phyloP scores from a whole-genome alignment of 2,329 filamentous ascomycete genomes.

The Cercospora nicotianae region DNA sequence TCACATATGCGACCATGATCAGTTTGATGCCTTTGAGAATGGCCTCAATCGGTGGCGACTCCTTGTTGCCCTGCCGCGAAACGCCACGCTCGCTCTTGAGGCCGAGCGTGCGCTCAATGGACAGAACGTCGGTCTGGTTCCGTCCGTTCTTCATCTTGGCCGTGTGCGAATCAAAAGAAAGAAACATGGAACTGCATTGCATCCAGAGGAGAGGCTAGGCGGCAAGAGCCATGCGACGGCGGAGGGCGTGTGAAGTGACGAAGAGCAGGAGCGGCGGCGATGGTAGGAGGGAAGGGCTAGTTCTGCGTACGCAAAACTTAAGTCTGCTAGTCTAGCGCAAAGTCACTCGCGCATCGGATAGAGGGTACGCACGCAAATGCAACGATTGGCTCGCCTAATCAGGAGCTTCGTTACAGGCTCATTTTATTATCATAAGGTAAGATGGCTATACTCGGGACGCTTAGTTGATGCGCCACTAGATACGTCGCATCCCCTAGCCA shows the following conservation, averaged over 20 bases:
- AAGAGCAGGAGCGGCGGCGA: background rate
- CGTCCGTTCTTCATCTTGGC: slow-evolving; percentile 21
- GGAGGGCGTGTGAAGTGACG: background rate
- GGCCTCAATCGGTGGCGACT: slow-evolving; percentile 17
- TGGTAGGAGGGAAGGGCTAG: slow-evolving; percentile 1
- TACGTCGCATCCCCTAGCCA: background rate
- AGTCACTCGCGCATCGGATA: background rate
- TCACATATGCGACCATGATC: slow-evolving; percentile 19
- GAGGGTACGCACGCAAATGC: background rate
- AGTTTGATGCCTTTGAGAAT: slow-evolving; percentile 21
- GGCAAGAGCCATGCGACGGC: slow-evolving; percentile 3
- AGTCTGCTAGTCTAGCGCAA: slow-evolving; percentile 1
- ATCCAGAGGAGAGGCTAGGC: background rate
- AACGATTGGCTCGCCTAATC: slow-evolving; percentile 1
- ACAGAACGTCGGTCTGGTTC: slow-evolving; percentile 20
- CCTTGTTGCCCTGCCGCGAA: slow-evolving; percentile 24
- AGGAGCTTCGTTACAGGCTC: background rate
- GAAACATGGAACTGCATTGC: slow-evolving; percentile 6
- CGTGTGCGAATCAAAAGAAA: slow-evolving; percentile 6
- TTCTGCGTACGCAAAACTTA: background rate
- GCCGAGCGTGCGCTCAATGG: slow-evolving; percentile 22
- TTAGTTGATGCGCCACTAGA: background rate
- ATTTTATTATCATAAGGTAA: slow-evolving; percentile 3
- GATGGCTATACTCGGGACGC: background rate
- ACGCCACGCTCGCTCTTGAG: slow-evolving; percentile 23